Evolutionary conservation across 1,284 basidiomycete genomes (phyloP).

Genomic region (Rhodofomes roseus): DNA sequence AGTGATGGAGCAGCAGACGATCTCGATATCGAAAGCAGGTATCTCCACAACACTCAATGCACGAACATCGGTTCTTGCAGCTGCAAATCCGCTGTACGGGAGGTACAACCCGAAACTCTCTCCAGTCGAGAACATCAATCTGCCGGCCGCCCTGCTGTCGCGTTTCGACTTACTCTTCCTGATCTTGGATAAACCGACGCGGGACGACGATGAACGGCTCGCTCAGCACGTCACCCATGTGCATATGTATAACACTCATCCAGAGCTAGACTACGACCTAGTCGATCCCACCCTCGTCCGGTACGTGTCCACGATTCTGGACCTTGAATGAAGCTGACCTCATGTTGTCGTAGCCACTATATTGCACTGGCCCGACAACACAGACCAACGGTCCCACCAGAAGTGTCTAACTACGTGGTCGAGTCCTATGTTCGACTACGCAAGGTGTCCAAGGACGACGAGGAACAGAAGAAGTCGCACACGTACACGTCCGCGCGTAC

Average conservation of each 20-base stretch:
- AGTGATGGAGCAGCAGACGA: conserved; percentile 99
- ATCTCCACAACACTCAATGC: conserved; percentile 99
- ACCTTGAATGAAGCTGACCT: neutral
- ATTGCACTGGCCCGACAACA: conserved; percentile 91
- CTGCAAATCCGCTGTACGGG: conserved; percentile 97
- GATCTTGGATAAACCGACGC: conserved; percentile 92
- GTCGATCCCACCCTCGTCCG: conserved; percentile 88
- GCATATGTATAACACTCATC: conserved; percentile 94
- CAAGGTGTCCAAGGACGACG: conserved; percentile 89
- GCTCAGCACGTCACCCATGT: conserved; percentile 98
- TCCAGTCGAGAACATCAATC: conserved; percentile 98
- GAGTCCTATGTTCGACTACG: conserved; percentile 95
- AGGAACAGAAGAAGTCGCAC: conserved; percentile 84
- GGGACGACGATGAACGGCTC: conserved; percentile 94
- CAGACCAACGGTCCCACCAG: conserved; percentile 82
- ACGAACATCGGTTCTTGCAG: conserved; percentile 96
- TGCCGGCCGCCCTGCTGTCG: conserved; percentile 93
- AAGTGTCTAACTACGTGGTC: conserved; percentile 92
- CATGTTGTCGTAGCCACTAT: conserved; percentile 69
- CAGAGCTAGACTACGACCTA: conserved; percentile 80
- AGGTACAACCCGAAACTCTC: conserved; percentile 98
- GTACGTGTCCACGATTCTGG: conserved; percentile 35
- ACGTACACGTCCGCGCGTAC: conserved; percentile 98
- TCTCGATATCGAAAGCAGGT: conserved; percentile 98
- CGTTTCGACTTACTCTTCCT: conserved; percentile 97